Percentiles rank a stretch among this genome's conserved stretches.
These are phyloP conservation scores for Ploettnerulaceae sp. DNA, from an alignment of 2,329 filamentous ascomycete species.

Conservation along the genomic window DNA sequence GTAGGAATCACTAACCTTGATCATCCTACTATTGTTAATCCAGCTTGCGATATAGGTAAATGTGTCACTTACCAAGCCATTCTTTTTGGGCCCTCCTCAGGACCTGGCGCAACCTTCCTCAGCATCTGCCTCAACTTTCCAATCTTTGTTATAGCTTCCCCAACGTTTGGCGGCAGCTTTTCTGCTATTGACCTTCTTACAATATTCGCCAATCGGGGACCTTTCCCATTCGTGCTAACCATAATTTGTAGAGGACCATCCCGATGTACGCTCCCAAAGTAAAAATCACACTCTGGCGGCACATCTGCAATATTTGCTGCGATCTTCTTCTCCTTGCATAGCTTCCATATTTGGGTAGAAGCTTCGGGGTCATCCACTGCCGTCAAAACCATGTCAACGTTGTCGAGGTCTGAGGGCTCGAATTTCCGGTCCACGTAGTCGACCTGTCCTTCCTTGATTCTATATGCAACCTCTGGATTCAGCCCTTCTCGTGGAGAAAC, in stretches of 20 bases:
- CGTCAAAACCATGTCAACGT: slow-evolving; percentile 82
- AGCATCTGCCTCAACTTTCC: slow-evolving; percentile 75
- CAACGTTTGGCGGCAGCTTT: slow-evolving; percentile 70
- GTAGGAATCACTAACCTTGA: slow-evolving; percentile 82
- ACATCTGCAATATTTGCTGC: slow-evolving; percentile 96
- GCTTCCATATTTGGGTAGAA: slow-evolving; percentile 86
- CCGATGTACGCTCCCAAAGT: slow-evolving; percentile 92
- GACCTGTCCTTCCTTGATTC: slow-evolving; percentile 70
- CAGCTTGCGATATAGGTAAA: slow-evolving; percentile 2
- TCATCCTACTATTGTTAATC: slow-evolving; percentile 64
- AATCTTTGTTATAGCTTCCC: slow-evolving; percentile 79
- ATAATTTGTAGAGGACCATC: slow-evolving; percentile 96
- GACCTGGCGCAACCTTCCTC: slow-evolving; percentile 66
- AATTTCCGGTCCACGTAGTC: slow-evolving; percentile 79
- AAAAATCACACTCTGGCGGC: slow-evolving; percentile 95
- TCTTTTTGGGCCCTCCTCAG: slow-evolving; percentile 73
- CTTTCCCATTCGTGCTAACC: slow-evolving; percentile 98
- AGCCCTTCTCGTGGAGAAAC: slow-evolving; percentile 75
- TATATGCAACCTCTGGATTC: slow-evolving; percentile 82
- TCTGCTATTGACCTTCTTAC: slow-evolving; percentile 78
- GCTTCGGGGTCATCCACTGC: slow-evolving; percentile 90
- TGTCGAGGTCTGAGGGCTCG: slow-evolving; percentile 80
- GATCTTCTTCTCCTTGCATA: slow-evolving; percentile 80
- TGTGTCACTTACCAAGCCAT: slow-evolving; percentile 71
- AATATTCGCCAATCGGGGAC: slow-evolving; percentile 82